These are phyloP conservation scores for Tuber borchii DNA, from an alignment of 495 filamentous ascomycete species.

Conservation along the genomic window DNA sequence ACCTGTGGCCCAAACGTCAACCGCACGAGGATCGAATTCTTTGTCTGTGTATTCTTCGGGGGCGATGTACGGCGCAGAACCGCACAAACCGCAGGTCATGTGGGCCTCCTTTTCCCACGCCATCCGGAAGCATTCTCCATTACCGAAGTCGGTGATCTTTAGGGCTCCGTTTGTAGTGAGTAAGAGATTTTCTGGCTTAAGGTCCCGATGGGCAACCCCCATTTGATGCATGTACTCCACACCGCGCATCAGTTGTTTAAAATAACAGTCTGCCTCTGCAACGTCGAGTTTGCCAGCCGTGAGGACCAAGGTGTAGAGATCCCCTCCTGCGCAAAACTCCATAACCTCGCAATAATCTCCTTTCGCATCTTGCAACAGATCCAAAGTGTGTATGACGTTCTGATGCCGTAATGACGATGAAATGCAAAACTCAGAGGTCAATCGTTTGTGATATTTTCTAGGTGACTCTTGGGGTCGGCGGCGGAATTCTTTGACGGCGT, in stretches of 20 bases:
- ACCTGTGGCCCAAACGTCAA: slow-evolving; percentile 95
- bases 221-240: slow-evolving; percentile 99
- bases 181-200: slow-evolving; percentile 96
- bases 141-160: slow-evolving; percentile 98
- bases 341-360: slow-evolving; percentile 99
- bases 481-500: slow-evolving; percentile 97
- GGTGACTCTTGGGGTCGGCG: slow-evolving; percentile 85
- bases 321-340: slow-evolving; percentile 96
- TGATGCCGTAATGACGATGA: slow-evolving; percentile 93
- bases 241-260: slow-evolving; percentile 98
- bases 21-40: slow-evolving; percentile 93
- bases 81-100: slow-evolving; percentile 95
- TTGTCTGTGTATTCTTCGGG: slow-evolving; percentile 92
- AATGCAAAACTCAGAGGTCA: slow-evolving; percentile 99
- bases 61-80: slow-evolving; percentile 93
- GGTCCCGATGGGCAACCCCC: slow-evolving; percentile 94
- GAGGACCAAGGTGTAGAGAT: slow-evolving; percentile 91
- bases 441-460: slow-evolving; percentile 94
- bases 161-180: slow-evolving; percentile 88
- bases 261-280: slow-evolving; percentile 91
- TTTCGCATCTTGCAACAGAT: slow-evolving; percentile 90
- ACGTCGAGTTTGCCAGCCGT: slow-evolving; percentile 90
- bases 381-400: slow-evolving; percentile 96
- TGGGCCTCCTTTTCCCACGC: slow-evolving; percentile 97
- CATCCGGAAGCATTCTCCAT: slow-evolving; percentile 99